Evolutionary conservation across 2,329 filamentous ascomycete genomes (phyloP).

Genomic region (Scytalidium sp.): DNA sequence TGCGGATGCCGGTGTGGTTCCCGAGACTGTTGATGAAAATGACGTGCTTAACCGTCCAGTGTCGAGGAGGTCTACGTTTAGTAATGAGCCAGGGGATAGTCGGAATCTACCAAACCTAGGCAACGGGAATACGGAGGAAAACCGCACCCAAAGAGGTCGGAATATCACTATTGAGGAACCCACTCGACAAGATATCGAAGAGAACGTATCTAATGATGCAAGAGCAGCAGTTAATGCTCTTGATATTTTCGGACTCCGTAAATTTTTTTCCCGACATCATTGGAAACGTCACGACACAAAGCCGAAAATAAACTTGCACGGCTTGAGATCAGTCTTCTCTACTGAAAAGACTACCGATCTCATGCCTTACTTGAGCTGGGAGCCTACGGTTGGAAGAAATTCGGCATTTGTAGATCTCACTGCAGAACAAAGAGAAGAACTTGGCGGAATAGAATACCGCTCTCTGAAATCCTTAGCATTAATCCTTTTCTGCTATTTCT

Average conservation of each 20-base stretch:
- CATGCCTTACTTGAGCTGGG: conserved; percentile 91
- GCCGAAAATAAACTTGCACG: background rate
- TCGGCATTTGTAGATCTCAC: conserved; percentile 87
- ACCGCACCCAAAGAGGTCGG: conserved; percentile 17
- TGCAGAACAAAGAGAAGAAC: conserved; percentile 87
- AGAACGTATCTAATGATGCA: conserved; percentile 26
- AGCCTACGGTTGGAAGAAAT: conserved; percentile 88
- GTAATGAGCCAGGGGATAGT: conserved; percentile 23
- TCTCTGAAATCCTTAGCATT: conserved; percentile 81
- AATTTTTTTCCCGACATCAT: conserved; percentile 16
- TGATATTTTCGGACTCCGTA: conserved; percentile 38
- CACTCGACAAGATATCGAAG: conserved; percentile 9
- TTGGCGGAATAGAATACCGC: conserved; percentile 95
- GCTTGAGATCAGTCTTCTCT: conserved; percentile 11
- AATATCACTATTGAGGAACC: conserved; percentile 28
- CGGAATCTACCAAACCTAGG: background rate
- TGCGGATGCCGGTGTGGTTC: conserved; percentile 77
- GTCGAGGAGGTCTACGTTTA: conserved; percentile 17
- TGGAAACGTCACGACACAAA: too few species aligned
- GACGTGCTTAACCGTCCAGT: conserved; percentile 14
- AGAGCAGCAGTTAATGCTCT: conserved; percentile 18
- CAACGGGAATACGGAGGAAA: conserved; percentile 19
- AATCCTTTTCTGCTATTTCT: conserved; percentile 76
- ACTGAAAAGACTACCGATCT: conserved; percentile 47
- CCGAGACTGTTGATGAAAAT: conserved; percentile 49